Conservation (phyloP, 2,329 filamentous ascomycete genomes). For the Hawksworthiomyces lignivorus region DNA sequence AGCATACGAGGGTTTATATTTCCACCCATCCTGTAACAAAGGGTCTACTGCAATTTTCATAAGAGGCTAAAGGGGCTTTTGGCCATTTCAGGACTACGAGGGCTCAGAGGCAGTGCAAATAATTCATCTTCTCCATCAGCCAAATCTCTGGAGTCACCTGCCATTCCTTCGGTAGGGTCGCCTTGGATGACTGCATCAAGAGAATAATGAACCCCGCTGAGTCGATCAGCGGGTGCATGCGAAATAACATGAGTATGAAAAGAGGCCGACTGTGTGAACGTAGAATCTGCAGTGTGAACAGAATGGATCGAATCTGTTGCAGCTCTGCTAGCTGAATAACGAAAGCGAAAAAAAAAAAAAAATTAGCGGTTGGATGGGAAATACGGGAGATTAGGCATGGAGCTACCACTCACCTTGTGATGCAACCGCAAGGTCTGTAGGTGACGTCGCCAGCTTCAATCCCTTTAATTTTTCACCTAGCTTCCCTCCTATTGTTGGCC, state of each 20-base stretch:
- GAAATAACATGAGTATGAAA: neutral
- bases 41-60: slow-evolving; percentile 13
- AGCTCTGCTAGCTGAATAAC: neutral
- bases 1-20: too few species aligned
- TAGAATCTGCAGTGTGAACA: neutral
- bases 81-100: slow-evolving; percentile 76
- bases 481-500: slow-evolving; percentile 58
- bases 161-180: slow-evolving; percentile 5
- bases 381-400: neutral
- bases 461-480: slow-evolving; percentile 74
- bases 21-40: too few species aligned
- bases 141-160: too few species aligned
- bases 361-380: slow-evolving; percentile 14
- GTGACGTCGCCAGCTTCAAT: slow-evolving; percentile 67
- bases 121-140: slow-evolving; percentile 67
- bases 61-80: slow-evolving; percentile 69
- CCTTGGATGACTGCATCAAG: slow-evolving; percentile 33
- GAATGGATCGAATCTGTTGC: neutral
- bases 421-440: slow-evolving; percentile 51
- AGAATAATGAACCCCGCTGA: slow-evolving; percentile 16
- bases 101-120: slow-evolving; percentile 81
- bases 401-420: slow-evolving; percentile 38
- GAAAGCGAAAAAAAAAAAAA: slow-evolving; percentile 31
- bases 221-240: neutral
- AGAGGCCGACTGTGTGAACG: neutral